phyloP scores from a whole-genome alignment of 106 monocot species.

The Dioscorea dumetorum region DNA sequence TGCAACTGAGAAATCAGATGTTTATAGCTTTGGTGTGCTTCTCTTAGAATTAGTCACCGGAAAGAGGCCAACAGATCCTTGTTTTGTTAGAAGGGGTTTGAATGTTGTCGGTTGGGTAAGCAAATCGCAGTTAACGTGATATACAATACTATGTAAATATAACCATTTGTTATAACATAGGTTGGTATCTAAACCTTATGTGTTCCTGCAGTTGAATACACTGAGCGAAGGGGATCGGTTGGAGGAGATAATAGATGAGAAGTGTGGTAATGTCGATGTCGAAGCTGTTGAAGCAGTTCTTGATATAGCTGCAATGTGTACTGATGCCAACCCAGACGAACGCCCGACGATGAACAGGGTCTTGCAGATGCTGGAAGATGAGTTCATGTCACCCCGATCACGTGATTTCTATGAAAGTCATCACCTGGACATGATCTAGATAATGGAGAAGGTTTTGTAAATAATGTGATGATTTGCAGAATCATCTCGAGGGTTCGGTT shows the following conservation, averaged over 20 bases:
- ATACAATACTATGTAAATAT: background rate
- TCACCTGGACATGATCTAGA: slow-evolving; percentile 40
- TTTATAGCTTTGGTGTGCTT: slow-evolving; percentile 90
- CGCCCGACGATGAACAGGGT: slow-evolving; percentile 76
- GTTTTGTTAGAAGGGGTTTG: slow-evolving; percentile 72
- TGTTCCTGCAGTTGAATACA: slow-evolving; percentile 59
- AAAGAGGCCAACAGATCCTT: slow-evolving; percentile 79
- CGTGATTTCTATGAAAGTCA: slow-evolving; percentile 61
- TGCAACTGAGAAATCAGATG: slow-evolving; percentile 77
- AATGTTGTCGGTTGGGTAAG: slow-evolving; percentile 94
- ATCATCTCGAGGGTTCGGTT: too few relatives aligned
- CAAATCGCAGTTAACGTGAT: background rate
- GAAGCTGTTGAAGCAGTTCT: slow-evolving; percentile 76
- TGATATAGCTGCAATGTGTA: slow-evolving; percentile 87
- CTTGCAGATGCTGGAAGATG: slow-evolving; percentile 84
- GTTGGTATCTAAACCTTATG: background rate
- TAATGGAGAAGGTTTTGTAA: too few relatives aligned
- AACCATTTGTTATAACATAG: background rate
- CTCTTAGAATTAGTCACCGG: slow-evolving; percentile 83
- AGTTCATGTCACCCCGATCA: slow-evolving; percentile 64
- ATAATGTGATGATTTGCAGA: too few relatives aligned
- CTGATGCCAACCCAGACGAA: slow-evolving; percentile 54
- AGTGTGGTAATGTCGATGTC: slow-evolving; percentile 52
- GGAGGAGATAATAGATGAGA: slow-evolving; percentile 74
- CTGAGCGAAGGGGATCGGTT: slow-evolving; percentile 45